These are phyloP conservation scores for Yamadazyma atlantica DNA, from an alignment of 1,139 yeast genomes.

Conservation along the genomic window DNA sequence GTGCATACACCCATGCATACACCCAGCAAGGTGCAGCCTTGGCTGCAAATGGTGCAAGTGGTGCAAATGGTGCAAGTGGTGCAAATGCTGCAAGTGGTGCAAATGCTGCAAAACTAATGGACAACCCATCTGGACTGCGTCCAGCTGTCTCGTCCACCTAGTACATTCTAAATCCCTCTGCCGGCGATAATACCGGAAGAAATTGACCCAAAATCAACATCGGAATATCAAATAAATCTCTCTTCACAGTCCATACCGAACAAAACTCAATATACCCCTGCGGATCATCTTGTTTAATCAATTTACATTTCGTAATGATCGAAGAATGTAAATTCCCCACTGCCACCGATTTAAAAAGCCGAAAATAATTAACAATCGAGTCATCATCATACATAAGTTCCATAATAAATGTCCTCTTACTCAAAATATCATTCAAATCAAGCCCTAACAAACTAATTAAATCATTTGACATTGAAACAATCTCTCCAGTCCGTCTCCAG, in stretches of 20 bases:
- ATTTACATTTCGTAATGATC: slow-evolving; percentile 47
- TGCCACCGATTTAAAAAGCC: slow-evolving; percentile 48
- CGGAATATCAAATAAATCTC: slow-evolving; percentile 90
- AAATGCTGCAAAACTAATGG: too few species aligned
- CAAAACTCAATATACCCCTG: slow-evolving; percentile 49
- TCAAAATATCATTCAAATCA: slow-evolving; percentile 44
- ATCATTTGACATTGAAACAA: slow-evolving; percentile 69
- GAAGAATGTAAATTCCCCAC: slow-evolving; percentile 52
- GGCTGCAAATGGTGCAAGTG: too few species aligned
- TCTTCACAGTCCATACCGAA: slow-evolving; percentile 65
- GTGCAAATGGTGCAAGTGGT: too few species aligned
- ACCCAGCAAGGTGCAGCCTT: too few species aligned
- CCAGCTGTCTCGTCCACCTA: too few species aligned
- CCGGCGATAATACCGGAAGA: slow-evolving; percentile 40
- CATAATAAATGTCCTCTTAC: slow-evolving; percentile 53
- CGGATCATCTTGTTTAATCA: slow-evolving; percentile 28
- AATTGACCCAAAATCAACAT: slow-evolving; percentile 50
- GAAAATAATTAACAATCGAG: slow-evolving; percentile 43
- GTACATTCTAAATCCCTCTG: slow-evolving; percentile 36
- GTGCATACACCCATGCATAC: too few species aligned
- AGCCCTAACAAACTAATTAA: slow-evolving; percentile 63
- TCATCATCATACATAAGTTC: slow-evolving; percentile 52
- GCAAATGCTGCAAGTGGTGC: too few species aligned
- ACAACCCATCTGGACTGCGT: too few species aligned
- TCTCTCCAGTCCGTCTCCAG: slow-evolving; percentile 79